Percentiles rank a stretch among this genome's conserved stretches.
phyloP scores from a whole-genome alignment of 768 basidiomycete species.

The Naematelia aurantialba region DNA sequence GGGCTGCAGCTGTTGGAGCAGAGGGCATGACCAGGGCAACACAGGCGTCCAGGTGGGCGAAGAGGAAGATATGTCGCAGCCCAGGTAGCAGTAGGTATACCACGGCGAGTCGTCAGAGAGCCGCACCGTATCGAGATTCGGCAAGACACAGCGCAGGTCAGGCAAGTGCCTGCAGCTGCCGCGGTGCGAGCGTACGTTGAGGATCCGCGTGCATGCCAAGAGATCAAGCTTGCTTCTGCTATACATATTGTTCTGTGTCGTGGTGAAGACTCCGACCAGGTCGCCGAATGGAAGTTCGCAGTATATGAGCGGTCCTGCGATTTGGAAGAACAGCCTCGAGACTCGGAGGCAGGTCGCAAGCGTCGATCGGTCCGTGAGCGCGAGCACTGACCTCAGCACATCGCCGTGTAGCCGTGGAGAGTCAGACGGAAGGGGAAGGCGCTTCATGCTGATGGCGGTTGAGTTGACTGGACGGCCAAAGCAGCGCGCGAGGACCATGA shows the following conservation, averaged over 20 bases:
- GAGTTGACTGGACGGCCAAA: no score
- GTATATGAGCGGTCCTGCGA: neutral
- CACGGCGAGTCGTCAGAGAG: neutral
- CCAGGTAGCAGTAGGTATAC: neutral
- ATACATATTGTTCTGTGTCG: neutral
- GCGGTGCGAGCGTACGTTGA: neutral
- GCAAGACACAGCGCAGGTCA: neutral
- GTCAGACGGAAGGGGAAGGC: neutral
- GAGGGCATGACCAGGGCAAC: neutral
- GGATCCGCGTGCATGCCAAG: neutral
- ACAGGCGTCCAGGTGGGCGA: no score
- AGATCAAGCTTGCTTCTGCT: neutral
- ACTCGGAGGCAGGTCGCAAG: neutral
- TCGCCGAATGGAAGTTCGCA: neutral
- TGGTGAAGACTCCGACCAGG: neutral
- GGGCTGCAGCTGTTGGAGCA: neutral
- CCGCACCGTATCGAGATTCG: neutral
- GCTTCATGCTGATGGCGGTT: neutral
- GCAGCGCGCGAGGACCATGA: no score
- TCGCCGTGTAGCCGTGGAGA: neutral
- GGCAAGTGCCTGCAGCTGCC: neutral
- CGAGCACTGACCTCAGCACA: neutral
- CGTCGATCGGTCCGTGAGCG: neutral
- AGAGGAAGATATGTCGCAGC: neutral
- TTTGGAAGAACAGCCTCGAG: neutral